Base-by-base conservation (phyloP, 1,139 yeast genomes). In the Sugiyamaella paludigena region DNA sequence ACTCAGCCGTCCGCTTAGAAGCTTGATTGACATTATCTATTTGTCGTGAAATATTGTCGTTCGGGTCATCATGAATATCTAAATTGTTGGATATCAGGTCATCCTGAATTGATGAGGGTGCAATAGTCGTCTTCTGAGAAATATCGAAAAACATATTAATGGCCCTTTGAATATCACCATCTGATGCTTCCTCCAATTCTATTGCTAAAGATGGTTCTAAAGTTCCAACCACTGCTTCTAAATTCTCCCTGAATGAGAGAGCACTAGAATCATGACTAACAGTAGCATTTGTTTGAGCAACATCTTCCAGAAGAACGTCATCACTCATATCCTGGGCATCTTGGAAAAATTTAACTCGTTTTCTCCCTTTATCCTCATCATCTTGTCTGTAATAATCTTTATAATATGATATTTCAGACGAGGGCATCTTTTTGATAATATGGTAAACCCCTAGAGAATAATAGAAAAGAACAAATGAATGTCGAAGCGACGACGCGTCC, bases 151-250 rank as follows among this genome's bases (percentile, higher is more conserved):
- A 64, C 40, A 57, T 47, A 32, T 65, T 62, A 11, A 67, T 56
- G 11, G 72, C 70, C 4, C 42, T 36, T 27, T 63, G 62, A 26
- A 67, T 53, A 38, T 65, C 53, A 1, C 59, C 61, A n/a, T 54
- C 51, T 1, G 69, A 64, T 13, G 49, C 42, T 1, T 54, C 54
- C 19, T 45, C 40, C 15, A 66, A 53, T 28, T 42, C 19, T 11
- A 44, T 50, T 33, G 56, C 50, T 42, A 45, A 2, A 44, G 40
- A 12, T 52, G 57, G 28, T 47, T 31, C 16, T 2, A 62, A 36
- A 1, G 55, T 52, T 2, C 69, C 68, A 7, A 65, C 49, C 7
- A 65, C 53, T 7, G 61, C 57, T 46, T 39, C 56, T 3, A 65
- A 54, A 35, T 55, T 54, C 2, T 36, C 11, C 15, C 58, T 46